Percentiles rank a stretch among this genome's conserved stretches.
Conservation (phyloP, 2,329 filamentous ascomycete species). For the Neophaeococcomyces aloes region DNA sequence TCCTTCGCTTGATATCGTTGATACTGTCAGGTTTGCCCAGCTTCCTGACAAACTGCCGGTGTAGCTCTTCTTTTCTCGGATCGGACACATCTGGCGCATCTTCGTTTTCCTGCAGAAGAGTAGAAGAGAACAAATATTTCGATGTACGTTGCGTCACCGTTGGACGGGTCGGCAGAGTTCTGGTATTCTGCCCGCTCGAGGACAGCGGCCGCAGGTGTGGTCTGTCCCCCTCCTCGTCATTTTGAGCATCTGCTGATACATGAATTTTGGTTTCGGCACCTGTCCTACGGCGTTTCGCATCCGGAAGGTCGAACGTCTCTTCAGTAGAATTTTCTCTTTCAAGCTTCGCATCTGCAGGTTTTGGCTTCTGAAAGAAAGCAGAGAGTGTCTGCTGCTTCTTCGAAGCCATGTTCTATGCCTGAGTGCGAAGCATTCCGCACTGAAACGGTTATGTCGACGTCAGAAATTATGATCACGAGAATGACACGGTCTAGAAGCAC, state of each 20-base stretch:
- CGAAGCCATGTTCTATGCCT: not conserved
- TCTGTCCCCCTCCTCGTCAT: not conserved
- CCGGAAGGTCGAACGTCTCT: conserved; percentile 10
- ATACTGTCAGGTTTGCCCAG: conserved; percentile 78
- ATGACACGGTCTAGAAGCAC: too few species aligned
- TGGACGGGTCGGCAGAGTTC: conserved; percentile 19
- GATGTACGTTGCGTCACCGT: conserved; percentile 41
- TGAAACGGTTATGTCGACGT: too few species aligned
- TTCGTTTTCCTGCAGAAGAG: conserved; percentile 30
- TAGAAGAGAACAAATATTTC: conserved; percentile 49
- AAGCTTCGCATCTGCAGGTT: not conserved
- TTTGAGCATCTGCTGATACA: not conserved
- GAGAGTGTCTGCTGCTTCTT: conserved; percentile 38
- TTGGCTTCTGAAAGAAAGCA: conserved; percentile 16
- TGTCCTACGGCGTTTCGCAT: conserved; percentile 14
- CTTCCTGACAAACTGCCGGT: conserved; percentile 79
- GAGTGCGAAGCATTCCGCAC: too few species aligned
- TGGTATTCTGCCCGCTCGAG: conserved; percentile 6
- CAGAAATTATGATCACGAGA: too few species aligned
- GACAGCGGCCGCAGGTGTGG: conserved; percentile 8
- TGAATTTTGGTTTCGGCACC: conserved; percentile 6
- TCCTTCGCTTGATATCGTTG: conserved; percentile 52
- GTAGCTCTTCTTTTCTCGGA: conserved; percentile 57
- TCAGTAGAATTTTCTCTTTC: not conserved
- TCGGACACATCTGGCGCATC: conserved; percentile 38